These are phyloP conservation scores for Alternaria sp. DNA, from an alignment of 2,329 filamentous ascomycete species.

Conservation along the genomic window DNA sequence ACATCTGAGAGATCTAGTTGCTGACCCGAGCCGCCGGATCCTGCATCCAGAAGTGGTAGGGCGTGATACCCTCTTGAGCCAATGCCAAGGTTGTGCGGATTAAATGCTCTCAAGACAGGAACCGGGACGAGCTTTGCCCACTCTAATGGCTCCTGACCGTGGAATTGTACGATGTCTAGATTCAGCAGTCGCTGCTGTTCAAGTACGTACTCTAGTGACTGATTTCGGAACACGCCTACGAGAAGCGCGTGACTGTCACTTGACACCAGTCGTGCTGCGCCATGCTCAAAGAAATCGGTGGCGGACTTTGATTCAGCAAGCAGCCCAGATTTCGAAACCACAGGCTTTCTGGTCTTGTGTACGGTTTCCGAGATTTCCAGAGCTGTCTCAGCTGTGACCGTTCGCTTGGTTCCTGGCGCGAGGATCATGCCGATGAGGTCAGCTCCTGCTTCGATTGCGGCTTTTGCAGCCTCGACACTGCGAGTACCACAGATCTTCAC, in stretches of 20 bases:
- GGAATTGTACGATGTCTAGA: constrained; percentile 90
- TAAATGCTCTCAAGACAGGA: constrained; percentile 87
- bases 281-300: constrained; percentile 75
- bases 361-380: constrained; percentile 80
- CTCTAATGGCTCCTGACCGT: constrained; percentile 89
- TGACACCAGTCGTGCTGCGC: constrained; percentile 53
- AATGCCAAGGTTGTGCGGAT: constrained; percentile 74
- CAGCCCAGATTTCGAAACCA: constrained; percentile 24
- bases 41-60: constrained; percentile 85
- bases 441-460: constrained; percentile 84
- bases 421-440: constrained; percentile 94
- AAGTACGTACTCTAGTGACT: constrained; percentile 82
- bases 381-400: constrained; percentile 78
- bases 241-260: constrained; percentile 71
- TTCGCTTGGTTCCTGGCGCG: constrained; percentile 80
- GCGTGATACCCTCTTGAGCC: constrained; percentile 80
- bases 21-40: constrained; percentile 80
- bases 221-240: constrained; percentile 93
- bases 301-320: constrained; percentile 45
- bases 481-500: constrained; percentile 97
- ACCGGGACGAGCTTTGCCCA: constrained; percentile 91
- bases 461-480: constrained; percentile 77
- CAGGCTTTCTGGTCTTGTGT: constrained; percentile 59
- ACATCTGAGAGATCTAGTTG: constrained; percentile 75
- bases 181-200: constrained; percentile 75